Evolutionary conservation across 2,329 filamentous ascomycete species (phyloP).

Genomic region (Fusarium nanum): DNA sequence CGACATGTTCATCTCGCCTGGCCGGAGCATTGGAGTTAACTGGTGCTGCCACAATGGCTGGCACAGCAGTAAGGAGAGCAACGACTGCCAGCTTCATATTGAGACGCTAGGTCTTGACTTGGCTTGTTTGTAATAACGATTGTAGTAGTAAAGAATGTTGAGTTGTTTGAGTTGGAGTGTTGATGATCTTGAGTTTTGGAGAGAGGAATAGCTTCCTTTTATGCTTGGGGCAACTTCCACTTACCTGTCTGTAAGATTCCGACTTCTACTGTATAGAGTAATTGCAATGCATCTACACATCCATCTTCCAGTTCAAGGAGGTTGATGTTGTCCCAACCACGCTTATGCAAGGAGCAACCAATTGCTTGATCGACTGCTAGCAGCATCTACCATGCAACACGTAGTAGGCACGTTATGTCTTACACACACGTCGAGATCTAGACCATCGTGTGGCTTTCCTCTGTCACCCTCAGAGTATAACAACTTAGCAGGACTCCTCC

Average conservation of each 20-base stretch:
- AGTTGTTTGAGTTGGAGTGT: background rate
- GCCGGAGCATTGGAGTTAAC: background rate
- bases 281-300: background rate
- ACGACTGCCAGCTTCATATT: background rate
- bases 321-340: background rate
- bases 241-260: background rate
- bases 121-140: background rate
- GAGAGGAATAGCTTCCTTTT: background rate
- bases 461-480: background rate
- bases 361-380: background rate
- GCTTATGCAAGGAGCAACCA: background rate
- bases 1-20: background rate
- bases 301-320: background rate
- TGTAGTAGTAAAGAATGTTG: background rate
- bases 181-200: no score
- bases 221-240: background rate
- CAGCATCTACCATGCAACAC: background rate
- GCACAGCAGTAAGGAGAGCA: background rate
- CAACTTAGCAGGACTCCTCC: background rate
- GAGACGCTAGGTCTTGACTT: background rate
- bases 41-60: background rate
- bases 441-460: background rate
- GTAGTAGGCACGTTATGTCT: background rate
- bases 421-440: background rate
- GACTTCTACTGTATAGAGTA: background rate